Conservation (phyloP, 2,329 filamentous ascomycete genomes). For the Canariomyces notabilis region DNA sequence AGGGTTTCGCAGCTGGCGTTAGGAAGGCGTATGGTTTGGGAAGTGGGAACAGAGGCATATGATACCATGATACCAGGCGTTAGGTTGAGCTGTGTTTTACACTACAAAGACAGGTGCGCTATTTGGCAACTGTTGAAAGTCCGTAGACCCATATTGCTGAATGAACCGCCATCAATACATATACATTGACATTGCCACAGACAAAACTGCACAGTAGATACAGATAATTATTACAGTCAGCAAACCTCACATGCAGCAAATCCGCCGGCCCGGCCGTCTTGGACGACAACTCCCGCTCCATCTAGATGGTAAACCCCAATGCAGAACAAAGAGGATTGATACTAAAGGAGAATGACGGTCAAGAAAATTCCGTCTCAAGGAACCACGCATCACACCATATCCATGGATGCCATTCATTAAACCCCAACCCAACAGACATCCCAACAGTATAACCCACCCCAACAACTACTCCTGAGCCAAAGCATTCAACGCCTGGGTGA, state of each 20-base stretch:
- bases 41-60: neutral
- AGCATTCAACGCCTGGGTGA: slow-evolving; percentile 56
- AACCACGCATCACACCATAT: neutral
- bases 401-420: slow-evolving; percentile 1
- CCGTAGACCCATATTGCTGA: no score
- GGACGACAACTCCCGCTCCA: neutral
- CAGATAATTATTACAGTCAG: no score
- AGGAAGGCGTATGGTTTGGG: neutral
- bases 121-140: no score
- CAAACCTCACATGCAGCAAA: neutral
- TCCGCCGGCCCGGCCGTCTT: neutral
- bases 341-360: no score
- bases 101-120: no score
- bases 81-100: neutral
- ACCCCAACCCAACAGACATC: neutral
- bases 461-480: slow-evolving; percentile 24
- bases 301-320: neutral
- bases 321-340: neutral
- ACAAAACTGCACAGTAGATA: no score
- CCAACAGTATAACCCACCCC: neutral
- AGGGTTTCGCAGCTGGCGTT: neutral
- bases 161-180: no score
- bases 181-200: no score
- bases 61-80: neutral
- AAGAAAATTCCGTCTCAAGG: no score